Percentiles rank a stretch among this genome's conserved stretches.
These are phyloP conservation scores for Populus tomentosa DNA, from an alignment of 441 rosid species.

Conservation along the genomic window DNA sequence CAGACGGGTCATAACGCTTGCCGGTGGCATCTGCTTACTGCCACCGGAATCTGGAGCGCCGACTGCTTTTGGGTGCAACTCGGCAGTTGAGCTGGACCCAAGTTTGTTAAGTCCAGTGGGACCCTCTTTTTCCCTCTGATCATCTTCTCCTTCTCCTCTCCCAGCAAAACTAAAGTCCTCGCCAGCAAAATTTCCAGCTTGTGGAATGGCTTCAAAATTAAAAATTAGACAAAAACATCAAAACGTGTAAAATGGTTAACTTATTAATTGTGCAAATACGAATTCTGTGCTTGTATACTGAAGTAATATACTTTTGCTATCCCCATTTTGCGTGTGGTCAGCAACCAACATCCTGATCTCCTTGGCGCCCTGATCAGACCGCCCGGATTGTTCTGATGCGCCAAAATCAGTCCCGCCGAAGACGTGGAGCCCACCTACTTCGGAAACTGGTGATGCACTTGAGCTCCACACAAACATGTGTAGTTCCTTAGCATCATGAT, in stretches of 20 bases:
- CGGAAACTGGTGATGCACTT: constrained; percentile 85
- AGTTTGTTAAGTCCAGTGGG: constrained; percentile 49
- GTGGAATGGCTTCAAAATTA: constrained; percentile 29
- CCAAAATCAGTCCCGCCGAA: constrained; percentile 57
- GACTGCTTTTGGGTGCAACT: constrained; percentile 50
- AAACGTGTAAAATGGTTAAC: not conserved
- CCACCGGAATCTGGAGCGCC: constrained; percentile 38
- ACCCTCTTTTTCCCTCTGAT: constrained; percentile 48
- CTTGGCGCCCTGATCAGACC: constrained; percentile 83
- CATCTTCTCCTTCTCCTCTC: constrained; percentile 41
- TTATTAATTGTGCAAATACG: not conserved
- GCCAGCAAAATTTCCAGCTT: constrained; percentile 39
- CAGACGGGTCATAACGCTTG: constrained; percentile 97
- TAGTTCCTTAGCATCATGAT: constrained; percentile 60
- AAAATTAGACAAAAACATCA: not conserved
- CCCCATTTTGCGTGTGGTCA: constrained; percentile 71
- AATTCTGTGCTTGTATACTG: not conserved
- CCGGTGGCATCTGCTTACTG: constrained; percentile 81
- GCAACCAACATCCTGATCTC: constrained; percentile 92
- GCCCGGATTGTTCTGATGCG: constrained; percentile 55
- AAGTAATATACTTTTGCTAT: constrained; percentile 45
- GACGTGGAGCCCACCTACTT: constrained; percentile 57
- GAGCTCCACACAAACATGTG: constrained; percentile 99
- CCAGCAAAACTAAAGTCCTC: constrained; percentile 48
- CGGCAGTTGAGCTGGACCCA: constrained; percentile 64